These are phyloP conservation scores for Exophiala oligosperma DNA, from an alignment of 2,329 filamentous ascomycete species.

Conservation along the genomic window DNA sequence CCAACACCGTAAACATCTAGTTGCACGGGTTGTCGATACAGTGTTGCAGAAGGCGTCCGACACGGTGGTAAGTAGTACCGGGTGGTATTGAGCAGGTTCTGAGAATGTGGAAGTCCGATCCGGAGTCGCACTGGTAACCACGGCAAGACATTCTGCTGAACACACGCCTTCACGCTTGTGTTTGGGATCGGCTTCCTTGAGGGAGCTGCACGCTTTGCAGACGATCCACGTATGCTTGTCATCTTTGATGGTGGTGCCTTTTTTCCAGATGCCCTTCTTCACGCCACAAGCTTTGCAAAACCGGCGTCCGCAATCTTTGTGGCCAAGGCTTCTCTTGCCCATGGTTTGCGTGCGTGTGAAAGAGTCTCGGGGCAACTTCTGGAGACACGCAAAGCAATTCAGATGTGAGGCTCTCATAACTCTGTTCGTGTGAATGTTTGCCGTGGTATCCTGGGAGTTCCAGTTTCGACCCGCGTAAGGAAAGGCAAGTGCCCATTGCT, in stretches of 20 bases:
- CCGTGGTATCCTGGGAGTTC: slow-evolving; percentile 6
- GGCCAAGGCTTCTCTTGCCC: slow-evolving; percentile 23
- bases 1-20: slow-evolving; percentile 16
- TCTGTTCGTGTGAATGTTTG: slow-evolving; percentile 13
- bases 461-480: slow-evolving; percentile 7
- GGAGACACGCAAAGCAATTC: slow-evolving; percentile 30
- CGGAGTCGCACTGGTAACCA: background rate
- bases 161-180: slow-evolving; percentile 5
- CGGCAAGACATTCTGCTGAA: slow-evolving; percentile 2
- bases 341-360: slow-evolving; percentile 25
- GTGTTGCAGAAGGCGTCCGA: too few relatives aligned
- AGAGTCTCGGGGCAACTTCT: slow-evolving; percentile 6
- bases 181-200: background rate
- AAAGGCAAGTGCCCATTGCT: slow-evolving; percentile 9
- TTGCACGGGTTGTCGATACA: slow-evolving; percentile 1
- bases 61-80: too few relatives aligned
- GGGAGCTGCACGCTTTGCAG: slow-evolving; percentile 5
- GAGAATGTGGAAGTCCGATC: background rate
- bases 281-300: slow-evolving; percentile 27
- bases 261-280: slow-evolving; percentile 22
- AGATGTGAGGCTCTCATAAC: slow-evolving; percentile 8
- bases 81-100: too few relatives aligned
- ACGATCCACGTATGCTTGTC: background rate
- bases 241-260: slow-evolving; percentile 11
- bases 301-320: slow-evolving; percentile 21